A percentile compares a stretch with the other conserved stretches of the same genome.
phyloP scores from a whole-genome alignment of 495 filamentous ascomycete species.

The Trypethelium eluteriae region DNA sequence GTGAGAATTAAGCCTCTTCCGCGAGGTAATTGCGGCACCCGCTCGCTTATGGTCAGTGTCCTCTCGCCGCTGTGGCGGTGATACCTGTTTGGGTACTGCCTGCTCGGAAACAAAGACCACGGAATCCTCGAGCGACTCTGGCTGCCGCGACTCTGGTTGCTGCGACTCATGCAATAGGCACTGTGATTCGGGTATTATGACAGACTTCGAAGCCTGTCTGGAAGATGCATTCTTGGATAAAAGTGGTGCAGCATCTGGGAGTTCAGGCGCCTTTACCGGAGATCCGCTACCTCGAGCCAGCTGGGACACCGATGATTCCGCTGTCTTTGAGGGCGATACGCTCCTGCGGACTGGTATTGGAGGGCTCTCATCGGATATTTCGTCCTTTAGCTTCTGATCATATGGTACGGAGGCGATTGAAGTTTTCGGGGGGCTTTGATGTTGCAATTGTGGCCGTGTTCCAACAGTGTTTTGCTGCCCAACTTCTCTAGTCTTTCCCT shows the following conservation, averaged over 20 bases:
- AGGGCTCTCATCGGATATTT: not conserved
- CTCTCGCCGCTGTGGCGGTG: not conserved
- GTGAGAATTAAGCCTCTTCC: not conserved
- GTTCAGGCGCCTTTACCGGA: not conserved
- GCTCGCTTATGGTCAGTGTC: not conserved
- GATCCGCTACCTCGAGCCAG: not conserved
- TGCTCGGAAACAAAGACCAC: not conserved
- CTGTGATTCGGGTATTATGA: slow-evolving; percentile 27
- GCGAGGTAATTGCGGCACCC: not conserved
- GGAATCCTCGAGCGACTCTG: not conserved
- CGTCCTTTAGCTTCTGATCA: not conserved
- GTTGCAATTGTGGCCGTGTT: not conserved
- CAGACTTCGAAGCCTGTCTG: not conserved
- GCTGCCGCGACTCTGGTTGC: not conserved
- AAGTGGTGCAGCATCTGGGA: not conserved
- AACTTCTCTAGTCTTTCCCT: not conserved
- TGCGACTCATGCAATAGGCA: slow-evolving; percentile 20
- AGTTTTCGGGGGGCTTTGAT: not conserved
- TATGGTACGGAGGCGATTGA: not conserved
- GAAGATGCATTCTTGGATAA: not conserved
- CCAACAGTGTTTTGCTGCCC: not conserved
- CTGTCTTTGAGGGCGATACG: not conserved
- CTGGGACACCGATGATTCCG: not conserved
- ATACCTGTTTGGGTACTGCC: not conserved
- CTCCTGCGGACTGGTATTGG: not conserved